A percentile compares a stretch with the other conserved stretches of the same genome.
phyloP scores from a whole-genome alignment of 2,329 filamentous ascomycete genomes.

The Aspergillus glaucus region DNA sequence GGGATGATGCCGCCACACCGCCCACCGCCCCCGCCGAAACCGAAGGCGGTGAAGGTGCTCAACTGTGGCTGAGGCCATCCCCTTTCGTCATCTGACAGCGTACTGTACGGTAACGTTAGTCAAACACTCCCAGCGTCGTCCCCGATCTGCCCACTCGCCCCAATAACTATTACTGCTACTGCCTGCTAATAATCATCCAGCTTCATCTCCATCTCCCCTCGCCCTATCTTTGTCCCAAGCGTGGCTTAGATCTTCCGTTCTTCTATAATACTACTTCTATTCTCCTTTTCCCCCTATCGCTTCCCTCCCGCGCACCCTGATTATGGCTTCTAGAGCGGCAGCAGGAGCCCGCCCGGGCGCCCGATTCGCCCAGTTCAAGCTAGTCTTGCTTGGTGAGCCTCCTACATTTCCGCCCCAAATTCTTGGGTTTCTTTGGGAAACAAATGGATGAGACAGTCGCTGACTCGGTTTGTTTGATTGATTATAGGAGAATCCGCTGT shows the following conservation, averaged over 20 bases:
- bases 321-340: constrained; percentile 81
- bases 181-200: not conserved
- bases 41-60: not conserved
- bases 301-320: constrained; percentile 12
- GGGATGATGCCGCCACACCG: constrained; percentile 7
- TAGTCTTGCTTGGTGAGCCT: constrained; percentile 82
- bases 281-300: not conserved
- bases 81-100: constrained; percentile 28
- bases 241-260: not conserved
- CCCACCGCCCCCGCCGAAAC: constrained; percentile 2
- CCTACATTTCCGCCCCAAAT: constrained; percentile 1
- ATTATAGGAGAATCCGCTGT: constrained; percentile 88
- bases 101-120: not conserved
- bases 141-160: not conserved
- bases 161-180: not conserved
- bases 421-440: not conserved
- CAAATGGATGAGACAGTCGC: not conserved
- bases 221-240: not conserved
- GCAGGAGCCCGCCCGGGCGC: constrained; percentile 61
- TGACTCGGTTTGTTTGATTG: constrained; percentile 3
- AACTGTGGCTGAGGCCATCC: constrained; percentile 23
- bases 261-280: not conserved
- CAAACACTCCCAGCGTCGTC: constrained; percentile 1
- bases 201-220: not conserved
- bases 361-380: constrained; percentile 98